Conservation (phyloP, 2,329 filamentous ascomycete species). For the Aspergillus sp. region DNA sequence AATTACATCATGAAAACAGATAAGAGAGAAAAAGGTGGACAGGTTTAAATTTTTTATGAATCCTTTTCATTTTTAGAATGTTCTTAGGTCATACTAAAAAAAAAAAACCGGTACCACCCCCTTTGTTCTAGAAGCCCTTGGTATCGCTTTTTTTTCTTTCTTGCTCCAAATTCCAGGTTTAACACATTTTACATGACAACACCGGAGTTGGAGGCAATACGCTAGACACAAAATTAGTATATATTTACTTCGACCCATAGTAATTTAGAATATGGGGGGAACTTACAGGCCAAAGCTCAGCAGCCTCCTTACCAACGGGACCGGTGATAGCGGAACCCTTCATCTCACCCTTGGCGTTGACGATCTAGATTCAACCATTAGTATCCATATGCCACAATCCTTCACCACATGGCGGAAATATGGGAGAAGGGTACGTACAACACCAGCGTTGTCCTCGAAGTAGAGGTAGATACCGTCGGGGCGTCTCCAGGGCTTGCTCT, state of each 20-base stretch:
- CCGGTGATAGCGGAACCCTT: constrained; percentile 99
- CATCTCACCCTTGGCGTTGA: constrained; percentile 99
- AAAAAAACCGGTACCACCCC: background rate
- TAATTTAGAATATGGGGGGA: too few relatives aligned
- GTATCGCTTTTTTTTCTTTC: constrained; percentile 10
- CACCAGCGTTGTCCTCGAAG: constrained; percentile 99
- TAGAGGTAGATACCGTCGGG: constrained; percentile 98
- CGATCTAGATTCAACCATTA: constrained; percentile 64
- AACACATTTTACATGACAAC: constrained; percentile 88
- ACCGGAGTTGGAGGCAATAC: constrained; percentile 99
- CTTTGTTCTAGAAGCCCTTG: constrained; percentile 14
- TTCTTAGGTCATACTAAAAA: constrained; percentile 5
- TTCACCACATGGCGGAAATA: background rate
- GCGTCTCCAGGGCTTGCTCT: constrained; percentile 99
- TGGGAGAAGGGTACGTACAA: constrained; percentile 65
- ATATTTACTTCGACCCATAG: too few relatives aligned
- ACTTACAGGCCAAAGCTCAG: constrained; percentile 95
- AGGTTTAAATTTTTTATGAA: constrained; percentile 14
- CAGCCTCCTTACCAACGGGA: constrained; percentile 98
- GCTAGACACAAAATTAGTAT: too few relatives aligned
- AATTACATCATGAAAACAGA: background rate
- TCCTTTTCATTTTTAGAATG: constrained; percentile 9
- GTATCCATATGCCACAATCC: background rate
- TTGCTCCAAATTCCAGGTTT: constrained; percentile 14
- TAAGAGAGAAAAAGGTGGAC: background rate